Evolutionary conservation across 2,329 filamentous ascomycete genomes (phyloP), one percentile per base, ranked within the genome.

Genomic region (Penicillium sp.): DNA sequence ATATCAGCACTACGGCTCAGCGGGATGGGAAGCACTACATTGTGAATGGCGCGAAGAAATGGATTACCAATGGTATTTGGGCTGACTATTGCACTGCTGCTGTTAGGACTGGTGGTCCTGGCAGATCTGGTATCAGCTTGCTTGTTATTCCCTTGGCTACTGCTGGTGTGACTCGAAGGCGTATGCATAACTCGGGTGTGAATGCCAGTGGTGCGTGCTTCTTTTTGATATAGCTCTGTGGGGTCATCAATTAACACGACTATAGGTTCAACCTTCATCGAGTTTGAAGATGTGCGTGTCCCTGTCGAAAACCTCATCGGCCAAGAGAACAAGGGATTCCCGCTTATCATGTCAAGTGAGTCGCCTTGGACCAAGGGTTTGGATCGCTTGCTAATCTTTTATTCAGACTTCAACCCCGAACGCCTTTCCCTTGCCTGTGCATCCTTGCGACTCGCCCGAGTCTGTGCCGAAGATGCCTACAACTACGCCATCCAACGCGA

Each of bases 251-350:
- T 41, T 57, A 21, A 60, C 42, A 50, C 29, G 23, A 49, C 38
- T 38, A 48, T 31, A 66, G 81, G 77, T 1, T 79, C 82, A 5
- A 83, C 81, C 0, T 85, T 85, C 70, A 88, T 91, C 63, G 87
- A 90, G 69, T 79, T 92, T 2, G 88, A 90, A 62, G 86, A 91
- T 53, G 89, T 91, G 2, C 81, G 83, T 58, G 88, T 92, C 0
- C 88, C 88, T 0, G 80, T 83, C 0, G 82, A 85, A 68, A 89
- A 91, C 65, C 73, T 91, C 9, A 85, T 91, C 49, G 89, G 89
- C 1, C 67, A 80, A 25, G 88, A 91, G 71, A 88, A 89, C 33
- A 77, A 83, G 69, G 89, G 89, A 0, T 90, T 91, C 83, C 81
- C 80, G 50, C 89, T 89, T 65, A 84, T 89, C 67, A 89, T 89